Percentiles rank a stretch among this genome's conserved stretches.
Conservation (phyloP, 176 grass and related monocot genomes). For the Olyra latifolia region DNA sequence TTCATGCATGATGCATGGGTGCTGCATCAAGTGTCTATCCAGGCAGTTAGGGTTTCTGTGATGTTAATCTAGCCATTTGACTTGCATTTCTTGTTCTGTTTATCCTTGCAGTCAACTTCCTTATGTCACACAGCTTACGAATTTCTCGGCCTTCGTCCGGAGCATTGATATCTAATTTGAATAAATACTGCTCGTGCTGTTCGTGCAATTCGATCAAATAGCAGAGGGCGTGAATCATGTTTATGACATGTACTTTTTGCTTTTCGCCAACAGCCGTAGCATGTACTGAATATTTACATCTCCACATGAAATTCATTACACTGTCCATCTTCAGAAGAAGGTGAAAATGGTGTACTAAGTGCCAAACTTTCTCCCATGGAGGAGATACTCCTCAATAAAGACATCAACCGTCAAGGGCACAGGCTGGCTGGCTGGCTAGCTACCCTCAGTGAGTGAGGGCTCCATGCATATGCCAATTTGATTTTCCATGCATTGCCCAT, state of each 20-base stretch:
- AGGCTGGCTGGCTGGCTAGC: conserved; percentile 23
- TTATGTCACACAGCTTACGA: not conserved
- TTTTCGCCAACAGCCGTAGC: not conserved
- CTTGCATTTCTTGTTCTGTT: conserved; percentile 6
- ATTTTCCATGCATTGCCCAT: conserved; percentile 22
- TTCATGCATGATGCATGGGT: conserved; percentile 15
- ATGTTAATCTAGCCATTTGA: conserved; percentile 23
- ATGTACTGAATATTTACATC: conserved; percentile 11
- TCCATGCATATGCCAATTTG: conserved; percentile 27
- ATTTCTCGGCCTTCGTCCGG: not conserved
- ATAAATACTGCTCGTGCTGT: too few species aligned
- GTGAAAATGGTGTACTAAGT: not conserved
- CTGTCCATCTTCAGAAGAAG: conserved; percentile 22
- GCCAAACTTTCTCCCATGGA: not conserved
- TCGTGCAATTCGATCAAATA: conserved; percentile 7
- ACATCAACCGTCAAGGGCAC: conserved; percentile 28
- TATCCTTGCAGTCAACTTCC: conserved; percentile 34
- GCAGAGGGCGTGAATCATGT: not conserved
- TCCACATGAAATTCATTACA: conserved; percentile 21
- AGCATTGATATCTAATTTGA: not conserved
- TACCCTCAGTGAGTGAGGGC: conserved; percentile 21
- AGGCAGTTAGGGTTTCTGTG: conserved; percentile 14
- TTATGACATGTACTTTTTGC: conserved; percentile 4
- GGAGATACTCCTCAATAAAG: conserved; percentile 15
- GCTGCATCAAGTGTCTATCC: conserved; percentile 28